Evolutionary conservation across 2,329 filamentous ascomycete species (phyloP), one percentile per base, ranked within the genome.

Genomic region (Aureobasidium mangrovei): DNA sequence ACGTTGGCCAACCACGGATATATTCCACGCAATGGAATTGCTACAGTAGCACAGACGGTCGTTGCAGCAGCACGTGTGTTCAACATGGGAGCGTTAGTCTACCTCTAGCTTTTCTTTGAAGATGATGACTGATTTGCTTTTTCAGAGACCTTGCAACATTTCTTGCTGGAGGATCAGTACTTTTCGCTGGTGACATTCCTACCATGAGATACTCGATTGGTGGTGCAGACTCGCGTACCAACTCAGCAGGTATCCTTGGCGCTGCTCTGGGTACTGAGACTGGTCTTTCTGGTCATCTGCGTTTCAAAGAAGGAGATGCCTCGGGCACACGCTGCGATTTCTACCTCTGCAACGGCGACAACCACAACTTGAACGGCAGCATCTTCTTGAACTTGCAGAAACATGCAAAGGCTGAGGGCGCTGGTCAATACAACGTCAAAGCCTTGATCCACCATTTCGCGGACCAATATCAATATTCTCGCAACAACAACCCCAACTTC

Each of bases 1-100:
- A 59, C 60, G 8, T 53, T 60, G 7, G 61, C 62, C 24, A 63
- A 63, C 48, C 62, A 63, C 46, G 61, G 60, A 39, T 63, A 61
- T 53, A 57, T 65, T 31, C 51, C 54, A 12, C 58, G 57, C 41
- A 57, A 58, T 27, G 58, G 58, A 18, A 45, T 53, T 28, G 28
- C 35, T 3, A 53, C 51, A 5, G 33, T 53, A 26, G 51, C 51
- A 7, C 40, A 53, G 27, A 45, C 51, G 2, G 32, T 45, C 7
- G 18, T 53, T 18, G 48, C 48, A 24, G 48, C 48, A 24, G 48
- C 48, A n/a, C 48, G 40, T n/a, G 31, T 60, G 60, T 53, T 53
- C 48, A 53, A 53, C 29, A 53, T 53, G 48, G 48, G 48, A 41
- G 48, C 48, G 46, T 49, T 8, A 7, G 46, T 49, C 18, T 5